phyloP scores from a whole-genome alignment of 345 rosid species.

The Passiflora organensis region DNA sequence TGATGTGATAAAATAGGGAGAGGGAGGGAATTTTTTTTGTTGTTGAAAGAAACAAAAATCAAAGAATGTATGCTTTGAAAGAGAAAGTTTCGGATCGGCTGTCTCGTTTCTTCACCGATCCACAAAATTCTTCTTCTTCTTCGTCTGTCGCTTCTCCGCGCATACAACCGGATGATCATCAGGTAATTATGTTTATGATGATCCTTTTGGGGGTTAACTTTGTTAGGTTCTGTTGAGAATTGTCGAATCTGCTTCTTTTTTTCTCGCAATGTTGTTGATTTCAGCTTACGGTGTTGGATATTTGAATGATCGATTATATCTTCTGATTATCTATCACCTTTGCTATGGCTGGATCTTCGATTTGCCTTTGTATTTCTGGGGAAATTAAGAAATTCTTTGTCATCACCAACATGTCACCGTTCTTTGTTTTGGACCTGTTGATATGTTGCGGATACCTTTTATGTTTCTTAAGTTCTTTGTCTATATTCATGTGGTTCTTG shows the following conservation, averaged over 20 bases:
- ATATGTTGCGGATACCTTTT: no score
- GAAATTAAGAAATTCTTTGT: no score
- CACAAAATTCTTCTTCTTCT: slow-evolving; percentile 37
- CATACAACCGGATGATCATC: slow-evolving; percentile 27
- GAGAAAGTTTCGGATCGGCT: slow-evolving; percentile 69
- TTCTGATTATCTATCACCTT: no score
- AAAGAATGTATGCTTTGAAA: slow-evolving; percentile 52
- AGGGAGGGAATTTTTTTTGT: no score
- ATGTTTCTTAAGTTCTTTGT: no score
- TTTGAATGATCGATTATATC: not conserved
- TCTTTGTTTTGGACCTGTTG: no score
- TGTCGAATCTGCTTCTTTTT: slow-evolving; percentile 21
- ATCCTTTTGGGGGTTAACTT: not conserved
- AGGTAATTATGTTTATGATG: slow-evolving; percentile 26
- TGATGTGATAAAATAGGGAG: no score
- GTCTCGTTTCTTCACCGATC: slow-evolving; percentile 60
- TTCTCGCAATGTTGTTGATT: slow-evolving; percentile 14
- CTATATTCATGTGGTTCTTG: no score
- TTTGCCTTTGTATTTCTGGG: no score
- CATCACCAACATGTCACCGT: no score
- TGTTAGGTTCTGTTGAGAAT: not conserved
- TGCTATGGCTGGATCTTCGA: no score
- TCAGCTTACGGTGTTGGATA: not conserved
- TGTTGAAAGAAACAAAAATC: not conserved
- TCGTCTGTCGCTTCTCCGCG: slow-evolving; percentile 12